Evolutionary conservation across 1,284 basidiomycete species (phyloP), one percentile per base, ranked within the genome.

Genomic region (Ustilago esculenta): DNA sequence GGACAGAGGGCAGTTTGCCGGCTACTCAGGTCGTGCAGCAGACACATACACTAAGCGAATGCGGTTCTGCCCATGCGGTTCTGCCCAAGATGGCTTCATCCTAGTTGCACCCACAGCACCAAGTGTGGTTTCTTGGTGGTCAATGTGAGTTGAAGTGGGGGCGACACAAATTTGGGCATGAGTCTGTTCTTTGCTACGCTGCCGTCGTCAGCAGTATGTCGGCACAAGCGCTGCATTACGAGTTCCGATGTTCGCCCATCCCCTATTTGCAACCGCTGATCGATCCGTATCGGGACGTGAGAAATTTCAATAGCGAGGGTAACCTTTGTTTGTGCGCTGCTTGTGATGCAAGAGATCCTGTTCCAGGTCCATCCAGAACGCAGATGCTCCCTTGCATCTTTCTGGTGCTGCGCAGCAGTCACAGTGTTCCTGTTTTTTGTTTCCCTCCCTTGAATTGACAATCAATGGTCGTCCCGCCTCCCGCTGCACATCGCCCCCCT

Each of bases 321-420:
- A 52, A 44, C 33, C 48, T 27, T 48, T 48, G 47, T 49, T 49
- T 49, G 37, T 29, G 21, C 23, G 17, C 24, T 39, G n/a, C 33
- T 34, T 20, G 33, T 35, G 33, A 35, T 35, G 33, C 33, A 35
- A 35, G 33, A 17, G 9, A 35, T 35, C 33, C 15, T 35, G 33
- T 12, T n/a, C 33, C n/a, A n/a, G n/a, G n/a, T n/a, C n/a, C n/a
- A n/a, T n/a, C n/a, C n/a, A n/a, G n/a, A n/a, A n/a, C n/a, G n/a
- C n/a, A n/a, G n/a, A n/a, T n/a, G n/a, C n/a, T n/a, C n/a, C n/a
- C n/a, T n/a, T n/a, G n/a, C n/a, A 14, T 8, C 33, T 35, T 10
- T 35, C 11, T n/a, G 5, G 12, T 35, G 33, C 33, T 17, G 33
- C 33, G n/a, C 8, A 24, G 11, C 35, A 8, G 9, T n/a, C 6